phyloP scores from a whole-genome alignment of 2,329 filamentous ascomycete species.

The Penicillium sp. region DNA sequence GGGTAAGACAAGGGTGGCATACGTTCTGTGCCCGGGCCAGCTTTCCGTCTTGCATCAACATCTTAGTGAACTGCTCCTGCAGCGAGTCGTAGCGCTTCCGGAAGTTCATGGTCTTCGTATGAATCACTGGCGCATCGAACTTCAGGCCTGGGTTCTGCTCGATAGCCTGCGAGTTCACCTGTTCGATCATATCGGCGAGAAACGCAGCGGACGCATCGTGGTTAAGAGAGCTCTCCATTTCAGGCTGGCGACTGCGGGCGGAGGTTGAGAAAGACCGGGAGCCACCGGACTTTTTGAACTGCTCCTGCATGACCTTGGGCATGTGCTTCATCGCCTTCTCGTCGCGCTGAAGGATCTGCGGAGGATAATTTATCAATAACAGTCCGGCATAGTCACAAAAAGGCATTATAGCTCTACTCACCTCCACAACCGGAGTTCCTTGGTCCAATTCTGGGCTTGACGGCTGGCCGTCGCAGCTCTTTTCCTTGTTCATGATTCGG shows the following conservation, averaged over 20 bases:
- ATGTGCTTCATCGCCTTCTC: constrained; percentile 58
- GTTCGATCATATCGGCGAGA: constrained; percentile 36
- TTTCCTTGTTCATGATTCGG: constrained; percentile 50
- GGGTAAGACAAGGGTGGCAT: constrained; percentile 20
- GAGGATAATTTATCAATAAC: background rate
- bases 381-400: background rate
- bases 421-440: constrained; percentile 64
- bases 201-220: constrained; percentile 32
- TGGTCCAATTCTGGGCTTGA: constrained; percentile 57
- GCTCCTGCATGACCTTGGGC: constrained; percentile 63
- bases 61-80: constrained; percentile 78
- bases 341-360: constrained; percentile 61
- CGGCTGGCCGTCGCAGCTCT: constrained; percentile 41
- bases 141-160: constrained; percentile 60
- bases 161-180: constrained; percentile 31
- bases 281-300: constrained; percentile 45
- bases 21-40: constrained; percentile 85
- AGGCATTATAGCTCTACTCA: constrained; percentile 30
- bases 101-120: constrained; percentile 60
- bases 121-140: constrained; percentile 66
- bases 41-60: constrained; percentile 90
- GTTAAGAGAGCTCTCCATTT: constrained; percentile 21
- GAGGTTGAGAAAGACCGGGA: constrained; percentile 57
- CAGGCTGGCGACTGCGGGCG: constrained; percentile 38
- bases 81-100: constrained; percentile 82